Conservation (phyloP, 129 eudicot species). For the Pseudognaphalium luteoalbum region DNA sequence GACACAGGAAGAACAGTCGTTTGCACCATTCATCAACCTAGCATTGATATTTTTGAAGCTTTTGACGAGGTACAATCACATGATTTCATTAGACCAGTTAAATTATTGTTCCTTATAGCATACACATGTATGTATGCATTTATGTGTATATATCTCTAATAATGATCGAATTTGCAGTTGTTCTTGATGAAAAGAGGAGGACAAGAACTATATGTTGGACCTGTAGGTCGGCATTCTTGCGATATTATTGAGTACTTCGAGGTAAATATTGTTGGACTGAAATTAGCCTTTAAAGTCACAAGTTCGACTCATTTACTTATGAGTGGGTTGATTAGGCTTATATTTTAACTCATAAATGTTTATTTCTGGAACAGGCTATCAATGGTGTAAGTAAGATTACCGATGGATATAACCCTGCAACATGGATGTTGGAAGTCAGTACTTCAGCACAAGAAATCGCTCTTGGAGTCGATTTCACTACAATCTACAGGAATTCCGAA, state of each 20-base stretch:
- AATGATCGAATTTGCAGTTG: slow-evolving; percentile 45
- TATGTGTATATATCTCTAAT: neutral
- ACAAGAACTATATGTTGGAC: slow-evolving; percentile 75
- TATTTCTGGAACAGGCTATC: slow-evolving; percentile 32
- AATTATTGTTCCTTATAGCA: neutral
- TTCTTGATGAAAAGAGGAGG: slow-evolving; percentile 90
- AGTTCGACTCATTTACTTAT: neutral
- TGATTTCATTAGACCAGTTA: neutral
- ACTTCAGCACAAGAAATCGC: slow-evolving; percentile 50
- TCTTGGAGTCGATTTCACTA: slow-evolving; percentile 52
- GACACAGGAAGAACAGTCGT: slow-evolving; percentile 65
- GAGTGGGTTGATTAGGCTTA: neutral
- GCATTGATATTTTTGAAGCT: slow-evolving; percentile 65
- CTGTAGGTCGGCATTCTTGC: slow-evolving; percentile 76
- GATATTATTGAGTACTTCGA: slow-evolving; percentile 67
- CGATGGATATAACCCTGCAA: slow-evolving; percentile 73
- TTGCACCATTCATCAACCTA: slow-evolving; percentile 70
- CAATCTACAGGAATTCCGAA: slow-evolving; percentile 56
- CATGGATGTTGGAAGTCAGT: slow-evolving; percentile 76
- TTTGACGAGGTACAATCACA: slow-evolving; percentile 47
- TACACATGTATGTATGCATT: neutral
- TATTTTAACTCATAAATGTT: neutral
- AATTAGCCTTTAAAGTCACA: neutral
- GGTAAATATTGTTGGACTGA: slow-evolving; percentile 13
- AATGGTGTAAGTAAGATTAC: slow-evolving; percentile 58